Conservation (phyloP, 2,329 filamentous ascomycete species). For the Fusarium newnesense region DNA sequence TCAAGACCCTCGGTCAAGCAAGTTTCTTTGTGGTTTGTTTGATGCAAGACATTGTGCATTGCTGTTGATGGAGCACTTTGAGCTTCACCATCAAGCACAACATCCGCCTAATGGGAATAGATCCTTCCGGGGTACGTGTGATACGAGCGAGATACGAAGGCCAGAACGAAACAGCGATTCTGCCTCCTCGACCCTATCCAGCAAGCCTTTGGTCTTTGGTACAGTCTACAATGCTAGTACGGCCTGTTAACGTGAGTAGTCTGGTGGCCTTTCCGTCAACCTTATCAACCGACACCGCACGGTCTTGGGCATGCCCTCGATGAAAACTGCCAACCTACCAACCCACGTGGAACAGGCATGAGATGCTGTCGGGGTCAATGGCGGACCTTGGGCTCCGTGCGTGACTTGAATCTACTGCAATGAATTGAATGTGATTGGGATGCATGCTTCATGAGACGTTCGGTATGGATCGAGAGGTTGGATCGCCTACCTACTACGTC, state of each 20-base stretch:
- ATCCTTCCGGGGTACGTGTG: background rate
- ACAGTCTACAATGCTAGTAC: background rate
- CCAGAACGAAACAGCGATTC: background rate
- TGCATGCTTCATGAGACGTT: background rate
- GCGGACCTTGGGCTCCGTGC: constrained; percentile 5
- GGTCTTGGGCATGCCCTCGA: constrained; percentile 25
- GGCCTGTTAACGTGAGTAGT: background rate
- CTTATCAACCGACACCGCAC: constrained; percentile 33
- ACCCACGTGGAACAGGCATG: constrained; percentile 27
- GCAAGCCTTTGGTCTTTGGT: background rate
- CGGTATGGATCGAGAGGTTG: background rate
- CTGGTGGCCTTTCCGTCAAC: background rate
- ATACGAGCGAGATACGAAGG: background rate
- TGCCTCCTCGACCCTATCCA: background rate
- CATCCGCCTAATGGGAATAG: background rate
- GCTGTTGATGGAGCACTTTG: background rate
- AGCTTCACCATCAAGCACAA: background rate
- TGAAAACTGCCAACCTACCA: constrained; percentile 10
- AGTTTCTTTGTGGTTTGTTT: constrained; percentile 1
- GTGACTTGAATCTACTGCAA: constrained; percentile 1
- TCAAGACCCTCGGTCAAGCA: constrained; percentile 29
- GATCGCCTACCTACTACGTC: background rate
- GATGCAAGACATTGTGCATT: constrained; percentile 1
- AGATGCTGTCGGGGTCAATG: constrained; percentile 15
- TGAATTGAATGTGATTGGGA: background rate